Evolutionary conservation across 805 yeast genomes (phyloP), one percentile per base, ranked within the genome.

Genomic region (Wickerhamomyces hampshirensis): DNA sequence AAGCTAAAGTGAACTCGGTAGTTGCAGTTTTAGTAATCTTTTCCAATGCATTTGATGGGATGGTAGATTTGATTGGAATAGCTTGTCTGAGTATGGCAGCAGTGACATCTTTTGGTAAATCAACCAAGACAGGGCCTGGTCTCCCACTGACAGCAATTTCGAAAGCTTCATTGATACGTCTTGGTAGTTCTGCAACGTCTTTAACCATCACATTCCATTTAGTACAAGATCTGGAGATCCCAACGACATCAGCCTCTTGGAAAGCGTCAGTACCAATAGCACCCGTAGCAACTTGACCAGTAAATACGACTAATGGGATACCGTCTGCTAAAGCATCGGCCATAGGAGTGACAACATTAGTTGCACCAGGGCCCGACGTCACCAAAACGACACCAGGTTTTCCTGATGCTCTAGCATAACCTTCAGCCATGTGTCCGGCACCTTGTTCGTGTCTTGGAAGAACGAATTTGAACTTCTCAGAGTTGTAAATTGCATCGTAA

Each of bases 381-480:
- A 93, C 98, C 53, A 93, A 69, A 33, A 93, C 98, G 47, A 93
- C 95, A 67, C 98, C 98, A 11, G 97, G 94, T 64, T 86, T 93
- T 41, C 98, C 98, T 31, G 71, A 63, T 28, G 95, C 98, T 50
- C 95, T 75, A 38, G 98, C 97, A 51, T 93, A 93, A 42, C 98
- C 98, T 67, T 93, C 97, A 38, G 98, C 98, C 98, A 93, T 93
- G 65, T 93, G 98, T 35, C 98, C 98, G 13, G 98, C 98, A 60
- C 98, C 98, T 66, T 93, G 98, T 65, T 93, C 98, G 62, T 93
- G 98, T 55, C 94, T 77, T 33, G 98, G 98, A 46, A 93, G 69
- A 38, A 93, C 85, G 58, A 93, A 93, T 50, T 81, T 77, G 72
- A 93, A 91, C 55, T 84, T 77, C 39, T 81, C 79, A 15, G 96